Evolutionary conservation across 345 rosid species (phyloP), one percentile per base, ranked within the genome.

Genomic region (Rubroshorea leprosula): DNA sequence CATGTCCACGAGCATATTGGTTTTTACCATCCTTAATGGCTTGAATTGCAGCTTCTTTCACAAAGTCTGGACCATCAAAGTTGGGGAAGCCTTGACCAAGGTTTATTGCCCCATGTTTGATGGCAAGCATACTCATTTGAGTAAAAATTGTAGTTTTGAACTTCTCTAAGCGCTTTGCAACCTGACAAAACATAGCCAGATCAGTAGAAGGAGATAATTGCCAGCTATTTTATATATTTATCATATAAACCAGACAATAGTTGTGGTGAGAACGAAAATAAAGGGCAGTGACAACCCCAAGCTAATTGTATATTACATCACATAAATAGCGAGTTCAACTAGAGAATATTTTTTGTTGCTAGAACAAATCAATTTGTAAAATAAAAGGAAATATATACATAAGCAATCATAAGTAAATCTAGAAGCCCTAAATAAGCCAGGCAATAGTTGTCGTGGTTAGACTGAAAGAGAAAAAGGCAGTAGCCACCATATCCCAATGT

Each of bases 41-140:
- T 69, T 84, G 92, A 63, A 93, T 81, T 5, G 97, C 99, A 9
- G 89, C 96, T 64, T 90, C 95, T 73, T 93, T 87, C 14, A 93
- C 87, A 70, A 93, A 93, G 19, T 90, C 96, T 18, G 96, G 97
- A 62, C 97, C 97, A 54, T 89, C 99, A 49, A 93, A 93, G 74
- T 87, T 90, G 15, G 99, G 99, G 63, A 93, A 93, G 53, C 97
- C 97, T 72, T 93, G 99, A 29, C 99, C 96, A 26, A 93, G 75
- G 49, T 93, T 93, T 60, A 93, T 82, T 7, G 97, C 99, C 56
- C 96, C 90, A 58, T 85, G 85, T 71, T 87, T 89, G 63, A 74
- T 63, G 43, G 95, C 95, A 47, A 93, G 90, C 29, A 60, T 71
- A 56, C 96, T 90, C 99, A 90, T 93, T 26, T 93, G 90, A 10